These are phyloP conservation scores for Fusarium sp. DNA, from an alignment of 2,329 filamentous ascomycete species.

Conservation along the genomic window DNA sequence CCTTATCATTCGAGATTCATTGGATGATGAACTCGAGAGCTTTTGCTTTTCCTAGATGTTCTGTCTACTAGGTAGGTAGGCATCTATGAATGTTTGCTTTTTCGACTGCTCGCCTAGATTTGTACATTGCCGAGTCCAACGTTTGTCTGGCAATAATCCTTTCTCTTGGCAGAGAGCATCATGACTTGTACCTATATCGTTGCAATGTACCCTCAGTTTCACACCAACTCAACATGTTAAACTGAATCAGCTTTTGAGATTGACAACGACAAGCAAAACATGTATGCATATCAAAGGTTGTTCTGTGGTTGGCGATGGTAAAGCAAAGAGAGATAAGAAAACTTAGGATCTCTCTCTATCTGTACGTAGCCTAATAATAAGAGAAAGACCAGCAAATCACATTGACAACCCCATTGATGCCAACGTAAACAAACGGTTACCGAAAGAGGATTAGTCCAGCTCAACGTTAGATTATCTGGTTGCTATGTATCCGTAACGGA, in stretches of 20 bases:
- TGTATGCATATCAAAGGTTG: background rate
- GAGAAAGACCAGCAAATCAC: background rate
- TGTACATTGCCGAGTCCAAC: background rate
- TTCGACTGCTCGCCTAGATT: background rate
- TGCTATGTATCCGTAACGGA: background rate
- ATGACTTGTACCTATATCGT: background rate
- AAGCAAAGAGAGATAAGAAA: background rate
- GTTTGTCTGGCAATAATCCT: background rate
- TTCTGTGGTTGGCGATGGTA: background rate
- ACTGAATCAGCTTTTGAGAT: background rate
- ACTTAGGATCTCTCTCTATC: background rate
- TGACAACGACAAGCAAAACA: background rate
- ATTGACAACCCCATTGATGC: background rate
- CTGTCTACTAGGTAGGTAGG: background rate
- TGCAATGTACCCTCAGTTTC: background rate
- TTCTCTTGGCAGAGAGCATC: background rate
- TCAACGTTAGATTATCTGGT: background rate
- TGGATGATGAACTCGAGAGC: background rate
- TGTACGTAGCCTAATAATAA: background rate
- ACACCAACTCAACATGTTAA: background rate
- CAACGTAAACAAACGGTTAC: constrained; percentile 22
- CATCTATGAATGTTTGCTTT: background rate
- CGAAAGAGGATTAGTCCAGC: constrained; percentile 15
- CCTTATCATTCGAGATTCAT: background rate
- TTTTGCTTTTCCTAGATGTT: background rate